These are phyloP conservation scores for Hirsutella rhossiliensis DNA, from an alignment of 2,329 filamentous ascomycete genomes.

Conservation along the genomic window DNA sequence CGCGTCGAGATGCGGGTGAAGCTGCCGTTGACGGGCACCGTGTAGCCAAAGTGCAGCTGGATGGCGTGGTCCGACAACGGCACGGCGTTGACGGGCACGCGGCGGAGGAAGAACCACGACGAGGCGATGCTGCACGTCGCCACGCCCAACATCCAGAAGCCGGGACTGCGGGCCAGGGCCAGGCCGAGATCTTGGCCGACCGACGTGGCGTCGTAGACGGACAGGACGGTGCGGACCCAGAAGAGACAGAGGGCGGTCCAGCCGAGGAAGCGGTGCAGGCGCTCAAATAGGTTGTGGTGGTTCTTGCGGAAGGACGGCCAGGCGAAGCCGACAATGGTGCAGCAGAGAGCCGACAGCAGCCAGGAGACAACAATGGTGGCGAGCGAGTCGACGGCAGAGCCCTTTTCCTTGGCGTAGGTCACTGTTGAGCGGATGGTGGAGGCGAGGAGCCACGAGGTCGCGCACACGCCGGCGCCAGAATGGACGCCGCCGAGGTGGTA, in stretches of 20 bases:
- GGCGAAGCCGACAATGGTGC: constrained; percentile 48
- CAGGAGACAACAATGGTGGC: constrained; percentile 38
- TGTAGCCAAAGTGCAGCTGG: constrained; percentile 56
- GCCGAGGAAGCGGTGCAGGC: constrained; percentile 60
- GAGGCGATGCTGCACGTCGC: constrained; percentile 55
- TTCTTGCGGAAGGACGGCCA: constrained; percentile 50
- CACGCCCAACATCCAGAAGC: constrained; percentile 55
- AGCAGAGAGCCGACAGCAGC: constrained; percentile 43
- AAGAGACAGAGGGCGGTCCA: constrained; percentile 56
- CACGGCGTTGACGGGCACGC: constrained; percentile 52
- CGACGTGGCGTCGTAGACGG: constrained; percentile 31
- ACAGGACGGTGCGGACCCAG: constrained; percentile 48
- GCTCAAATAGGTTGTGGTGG: constrained; percentile 58
- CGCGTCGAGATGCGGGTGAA: constrained; percentile 45
- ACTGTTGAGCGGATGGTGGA: constrained; percentile 26
- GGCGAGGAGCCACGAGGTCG: constrained; percentile 36
- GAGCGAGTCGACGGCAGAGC: constrained; percentile 23
- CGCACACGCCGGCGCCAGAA: constrained; percentile 35
- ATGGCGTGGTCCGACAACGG: constrained; percentile 61
- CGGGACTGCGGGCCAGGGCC: constrained; percentile 24
- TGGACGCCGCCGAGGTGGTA: constrained; percentile 41
- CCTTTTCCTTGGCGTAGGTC: constrained; percentile 14
- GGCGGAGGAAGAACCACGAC: constrained; percentile 62
- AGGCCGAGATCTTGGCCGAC: constrained; percentile 19
- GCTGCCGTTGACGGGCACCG: constrained; percentile 36